These are phyloP conservation scores for Mycena vitilis DNA, from an alignment of 768 basidiomycete species.

Conservation along the genomic window DNA sequence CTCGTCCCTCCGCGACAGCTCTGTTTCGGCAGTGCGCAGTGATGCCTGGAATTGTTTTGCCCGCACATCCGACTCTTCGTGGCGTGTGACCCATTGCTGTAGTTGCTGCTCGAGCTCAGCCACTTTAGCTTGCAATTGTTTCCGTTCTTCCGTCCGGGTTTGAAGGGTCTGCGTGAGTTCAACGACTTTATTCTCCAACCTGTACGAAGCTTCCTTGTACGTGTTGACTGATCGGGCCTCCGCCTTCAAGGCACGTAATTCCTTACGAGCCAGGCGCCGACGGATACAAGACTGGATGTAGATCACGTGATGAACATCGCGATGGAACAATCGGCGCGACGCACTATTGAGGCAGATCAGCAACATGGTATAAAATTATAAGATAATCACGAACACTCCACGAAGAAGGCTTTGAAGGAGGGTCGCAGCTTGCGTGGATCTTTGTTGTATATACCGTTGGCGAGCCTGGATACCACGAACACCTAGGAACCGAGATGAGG, in stretches of 20 bases:
- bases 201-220: constrained; percentile 98
- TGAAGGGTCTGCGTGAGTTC: constrained; percentile 96
- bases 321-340: constrained; percentile 62
- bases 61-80: constrained; percentile 86
- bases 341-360: constrained; percentile 53
- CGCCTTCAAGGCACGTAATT: constrained; percentile 84
- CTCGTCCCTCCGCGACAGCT: constrained; percentile 77
- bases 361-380: constrained; percentile 14
- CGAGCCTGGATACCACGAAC: constrained; percentile 83
- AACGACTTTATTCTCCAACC: constrained; percentile 98
- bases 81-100: constrained; percentile 83
- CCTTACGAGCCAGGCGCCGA: constrained; percentile 85
- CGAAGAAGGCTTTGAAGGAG: constrained; percentile 86
- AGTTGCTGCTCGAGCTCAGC: constrained; percentile 87
- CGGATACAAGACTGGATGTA: constrained; percentile 94
- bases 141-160: constrained; percentile 90
- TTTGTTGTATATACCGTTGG: constrained; percentile 64
- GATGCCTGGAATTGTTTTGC: constrained; percentile 79
- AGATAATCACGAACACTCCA: constrained; percentile 75
- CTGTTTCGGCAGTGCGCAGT: constrained; percentile 76
- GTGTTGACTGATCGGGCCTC: constrained; percentile 98
- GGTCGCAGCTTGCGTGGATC: constrained; percentile 71
- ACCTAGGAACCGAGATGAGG: constrained; percentile 53
- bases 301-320: constrained; percentile 78
- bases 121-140: constrained; percentile 82